Conservation (phyloP, 2,329 filamentous ascomycete species). For the Aspergillus floridensis region DNA sequence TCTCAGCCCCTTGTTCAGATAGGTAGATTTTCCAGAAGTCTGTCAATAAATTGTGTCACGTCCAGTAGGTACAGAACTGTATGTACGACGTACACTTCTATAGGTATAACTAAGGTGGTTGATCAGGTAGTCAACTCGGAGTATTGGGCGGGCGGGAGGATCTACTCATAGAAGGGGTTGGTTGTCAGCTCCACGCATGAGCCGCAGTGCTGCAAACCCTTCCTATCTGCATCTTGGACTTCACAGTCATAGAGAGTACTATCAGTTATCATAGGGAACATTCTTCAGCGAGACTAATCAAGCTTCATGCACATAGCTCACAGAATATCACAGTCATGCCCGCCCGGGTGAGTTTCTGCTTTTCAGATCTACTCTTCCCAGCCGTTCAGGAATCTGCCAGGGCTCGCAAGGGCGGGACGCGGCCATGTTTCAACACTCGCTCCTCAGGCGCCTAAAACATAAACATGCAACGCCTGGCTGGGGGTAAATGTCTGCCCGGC, state of each 20-base stretch:
- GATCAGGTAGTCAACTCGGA: no score
- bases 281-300: no score
- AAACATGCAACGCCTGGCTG: neutral
- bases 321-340: no score
- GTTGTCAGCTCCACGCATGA: neutral
- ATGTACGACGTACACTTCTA: no score
- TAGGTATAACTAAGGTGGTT: no score
- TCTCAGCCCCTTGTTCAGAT: neutral
- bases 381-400: neutral
- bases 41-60: neutral
- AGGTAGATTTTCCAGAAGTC: neutral
- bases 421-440: neutral
- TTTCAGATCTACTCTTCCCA: neutral
- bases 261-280: no score
- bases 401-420: neutral
- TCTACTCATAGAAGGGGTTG: neutral
- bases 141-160: neutral
- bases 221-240: neutral
- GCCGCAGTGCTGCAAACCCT: neutral
- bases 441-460: neutral
- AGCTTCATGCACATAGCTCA: no score
- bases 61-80: neutral
- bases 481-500: neutral
- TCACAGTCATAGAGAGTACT: neutral
- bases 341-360: no score